Evolutionary conservation across 1,284 basidiomycete species (phyloP), one percentile per base, ranked within the genome.

Genomic region (Pisolithus thermaeus): DNA sequence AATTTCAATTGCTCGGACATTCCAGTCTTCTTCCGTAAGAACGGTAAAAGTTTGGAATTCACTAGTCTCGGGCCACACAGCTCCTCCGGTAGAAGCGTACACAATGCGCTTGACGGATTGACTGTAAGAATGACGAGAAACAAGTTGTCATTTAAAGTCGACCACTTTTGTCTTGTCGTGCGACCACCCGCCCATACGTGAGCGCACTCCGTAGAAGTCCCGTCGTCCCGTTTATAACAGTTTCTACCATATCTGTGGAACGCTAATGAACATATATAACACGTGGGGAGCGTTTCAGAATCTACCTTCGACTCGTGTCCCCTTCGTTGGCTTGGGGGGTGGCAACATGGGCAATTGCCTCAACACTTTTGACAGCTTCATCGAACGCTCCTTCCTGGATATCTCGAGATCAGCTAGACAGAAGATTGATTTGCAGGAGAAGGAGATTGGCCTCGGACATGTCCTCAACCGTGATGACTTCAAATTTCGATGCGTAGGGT

Each of bases 171-270:
- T 14, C 30, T 32, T 32, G 30, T 12, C 7, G 11, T 16, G n/a
- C 4, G 28, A 28, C 16, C 16, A 28, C 70, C 46, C 58, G 78
- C 73, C 74, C 75, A 57, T 78, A 65, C 59, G 78, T 78, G 58
- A 74, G 61, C 45, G 79, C 68, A 51, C 78, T 80, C 52, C 77
- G 66, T 7, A 87, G 70, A 7, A 87, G 73, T 30, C 78, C 76
- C 0, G 74, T 59, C 1, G 84, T 87, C 0, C 86, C 86, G 25
- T 79, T 67, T 11, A 87, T 71, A 4, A 86, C 86, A 1, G 86
- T 84, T 2, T 65, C 66, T 59, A 87, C 77, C 14, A 86, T 61
- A 14, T 27, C 23, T 43, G 12, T 27, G 16, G 1, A 16, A 8
- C 30, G 5, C 9, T 32, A 9, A 5, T 32, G 30, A 32, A 32